Evolutionary conservation across 2,329 filamentous ascomycete genomes (phyloP).

Genomic region (Aspergillus sp.): DNA sequence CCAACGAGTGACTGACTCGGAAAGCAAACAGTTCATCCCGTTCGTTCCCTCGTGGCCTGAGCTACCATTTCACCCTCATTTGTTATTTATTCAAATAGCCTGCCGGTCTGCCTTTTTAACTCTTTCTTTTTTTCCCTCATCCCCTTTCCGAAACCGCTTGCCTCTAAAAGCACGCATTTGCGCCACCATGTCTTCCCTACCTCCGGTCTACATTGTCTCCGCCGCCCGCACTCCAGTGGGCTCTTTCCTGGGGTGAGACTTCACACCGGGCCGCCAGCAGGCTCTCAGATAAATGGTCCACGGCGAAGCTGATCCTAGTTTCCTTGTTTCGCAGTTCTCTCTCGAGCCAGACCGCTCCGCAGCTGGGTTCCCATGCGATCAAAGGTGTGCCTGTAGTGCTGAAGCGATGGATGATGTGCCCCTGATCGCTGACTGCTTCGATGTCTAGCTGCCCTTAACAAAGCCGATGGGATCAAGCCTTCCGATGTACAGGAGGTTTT

Average conservation of each 20-base stretch:
- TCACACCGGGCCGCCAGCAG: constrained; percentile 7
- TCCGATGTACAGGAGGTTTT: constrained; percentile 94
- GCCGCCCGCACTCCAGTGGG: constrained; percentile 87
- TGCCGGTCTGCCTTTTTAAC: neutral
- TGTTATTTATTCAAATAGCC: neutral
- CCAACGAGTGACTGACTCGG: neutral
- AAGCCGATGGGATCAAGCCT: constrained; percentile 81
- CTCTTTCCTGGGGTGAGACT: constrained; percentile 82
- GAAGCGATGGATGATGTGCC: neutral
- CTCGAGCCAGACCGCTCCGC: constrained; percentile 78
- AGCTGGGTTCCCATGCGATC: constrained; percentile 89
- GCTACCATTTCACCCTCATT: neutral
- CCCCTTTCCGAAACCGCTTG: neutral
- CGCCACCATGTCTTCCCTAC: constrained; percentile 72
- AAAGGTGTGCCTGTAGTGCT: constrained; percentile 64
- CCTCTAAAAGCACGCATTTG: neutral
- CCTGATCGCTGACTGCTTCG: constrained; percentile 15
- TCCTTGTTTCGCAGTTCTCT: constrained; percentile 65
- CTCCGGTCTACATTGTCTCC: constrained; percentile 94
- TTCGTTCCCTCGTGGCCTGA: neutral
- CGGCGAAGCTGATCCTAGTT: neutral
- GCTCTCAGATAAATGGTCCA: neutral
- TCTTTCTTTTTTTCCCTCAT: neutral
- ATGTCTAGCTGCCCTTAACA: constrained; percentile 70
- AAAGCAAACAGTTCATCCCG: neutral